Conservation (phyloP, 495 filamentous ascomycete species). For the Aspergillus sparsus region DNA sequence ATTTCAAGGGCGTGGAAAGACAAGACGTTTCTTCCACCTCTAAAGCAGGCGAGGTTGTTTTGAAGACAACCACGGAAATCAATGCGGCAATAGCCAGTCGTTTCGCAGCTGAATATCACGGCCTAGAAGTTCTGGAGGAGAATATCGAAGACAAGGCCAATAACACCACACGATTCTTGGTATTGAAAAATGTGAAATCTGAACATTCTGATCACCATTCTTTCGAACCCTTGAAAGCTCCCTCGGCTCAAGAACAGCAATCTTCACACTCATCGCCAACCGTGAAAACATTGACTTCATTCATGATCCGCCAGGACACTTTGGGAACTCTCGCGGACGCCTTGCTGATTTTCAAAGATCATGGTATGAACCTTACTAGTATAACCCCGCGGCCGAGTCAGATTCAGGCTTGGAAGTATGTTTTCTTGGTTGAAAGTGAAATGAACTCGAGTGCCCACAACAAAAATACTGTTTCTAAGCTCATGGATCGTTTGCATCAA, state of each 20-base stretch:
- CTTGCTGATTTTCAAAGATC: constrained; percentile 71
- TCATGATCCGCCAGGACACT: constrained; percentile 74
- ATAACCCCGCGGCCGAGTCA: constrained; percentile 85
- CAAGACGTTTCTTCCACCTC: constrained; percentile 87
- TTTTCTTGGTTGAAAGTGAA: constrained; percentile 92
- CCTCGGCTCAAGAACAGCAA: constrained; percentile 10
- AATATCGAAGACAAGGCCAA: constrained; percentile 81
- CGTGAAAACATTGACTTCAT: constrained; percentile 75
- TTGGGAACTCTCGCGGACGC: constrained; percentile 82
- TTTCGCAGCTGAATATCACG: constrained; percentile 66
- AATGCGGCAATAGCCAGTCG: constrained; percentile 76
- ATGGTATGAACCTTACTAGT: constrained; percentile 79
- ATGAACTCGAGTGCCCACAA: constrained; percentile 39
- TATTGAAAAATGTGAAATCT: constrained; percentile 57
- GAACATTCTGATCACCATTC: constrained; percentile 24
- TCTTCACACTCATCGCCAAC: constrained; percentile 24
- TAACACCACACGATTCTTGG: constrained; percentile 88
- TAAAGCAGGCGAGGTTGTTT: constrained; percentile 75
- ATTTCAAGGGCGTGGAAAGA: constrained; percentile 69
- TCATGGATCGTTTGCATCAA: constrained; percentile 30
- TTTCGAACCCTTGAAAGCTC: constrained; percentile 24
- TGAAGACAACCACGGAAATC: constrained; percentile 54
- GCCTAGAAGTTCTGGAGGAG: constrained; percentile 66
- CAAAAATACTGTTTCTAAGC: constrained; percentile 30
- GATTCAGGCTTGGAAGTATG: constrained; percentile 78